Percentiles rank a stretch among this genome's conserved stretches.
These are phyloP conservation scores for Eucalyptus melliodora DNA, from an alignment of 345 rosid genomes.

Conservation along the genomic window DNA sequence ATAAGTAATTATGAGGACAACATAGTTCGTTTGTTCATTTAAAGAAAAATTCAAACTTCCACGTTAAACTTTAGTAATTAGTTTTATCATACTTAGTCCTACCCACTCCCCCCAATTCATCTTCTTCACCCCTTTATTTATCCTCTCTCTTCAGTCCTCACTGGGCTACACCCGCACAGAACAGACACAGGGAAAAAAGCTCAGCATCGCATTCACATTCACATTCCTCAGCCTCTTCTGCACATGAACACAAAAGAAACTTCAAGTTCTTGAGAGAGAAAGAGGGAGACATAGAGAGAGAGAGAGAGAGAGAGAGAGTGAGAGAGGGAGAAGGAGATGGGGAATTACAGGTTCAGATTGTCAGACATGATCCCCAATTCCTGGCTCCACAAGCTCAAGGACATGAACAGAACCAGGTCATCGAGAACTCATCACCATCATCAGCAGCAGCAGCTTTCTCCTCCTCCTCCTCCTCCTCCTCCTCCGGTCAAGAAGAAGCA, in stretches of 20 bases:
- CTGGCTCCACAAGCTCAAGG: constrained; percentile 76
- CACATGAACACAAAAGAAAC: background rate
- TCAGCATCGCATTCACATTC: background rate
- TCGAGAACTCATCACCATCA: background rate
- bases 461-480: background rate
- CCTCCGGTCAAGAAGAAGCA: background rate
- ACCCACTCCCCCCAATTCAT: background rate
- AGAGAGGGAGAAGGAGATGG: constrained; percentile 17
- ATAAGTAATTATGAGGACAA: background rate
- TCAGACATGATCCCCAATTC: constrained; percentile 75
- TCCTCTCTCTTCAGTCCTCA: background rate
- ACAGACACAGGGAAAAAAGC: background rate
- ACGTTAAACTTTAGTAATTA: background rate
- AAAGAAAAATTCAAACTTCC: background rate
- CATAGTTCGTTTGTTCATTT: background rate
- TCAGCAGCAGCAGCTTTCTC: background rate
- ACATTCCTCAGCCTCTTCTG: background rate
- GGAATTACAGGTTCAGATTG: constrained; percentile 52
- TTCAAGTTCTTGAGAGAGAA: background rate
- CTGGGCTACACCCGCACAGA: background rate
- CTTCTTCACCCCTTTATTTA: background rate
- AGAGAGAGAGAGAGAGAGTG: background rate
- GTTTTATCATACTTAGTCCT: background rate
- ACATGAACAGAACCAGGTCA: constrained; percentile 14
- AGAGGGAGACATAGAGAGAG: background rate